phyloP scores from a whole-genome alignment of 2,329 filamentous ascomycete genomes.

The Didymella segeticola region DNA sequence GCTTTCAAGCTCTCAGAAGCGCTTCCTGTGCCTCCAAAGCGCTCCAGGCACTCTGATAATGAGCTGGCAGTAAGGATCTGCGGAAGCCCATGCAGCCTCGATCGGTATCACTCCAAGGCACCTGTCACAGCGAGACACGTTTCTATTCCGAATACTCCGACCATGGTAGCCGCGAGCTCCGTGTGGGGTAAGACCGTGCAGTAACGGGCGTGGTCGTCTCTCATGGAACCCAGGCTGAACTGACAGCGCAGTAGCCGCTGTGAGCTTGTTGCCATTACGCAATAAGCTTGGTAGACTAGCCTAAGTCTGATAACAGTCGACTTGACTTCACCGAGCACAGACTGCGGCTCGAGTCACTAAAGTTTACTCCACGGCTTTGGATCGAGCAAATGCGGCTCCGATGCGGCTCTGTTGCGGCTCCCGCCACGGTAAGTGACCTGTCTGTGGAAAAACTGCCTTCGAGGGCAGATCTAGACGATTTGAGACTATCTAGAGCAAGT shows the following conservation, averaged over 20 bases:
- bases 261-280: constrained; percentile 2
- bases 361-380: neutral
- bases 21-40: neutral
- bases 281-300: neutral
- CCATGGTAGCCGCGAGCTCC: neutral
- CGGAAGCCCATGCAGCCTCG: neutral
- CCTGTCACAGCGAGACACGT: constrained; percentile 5
- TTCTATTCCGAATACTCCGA: constrained; percentile 5
- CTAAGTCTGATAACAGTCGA: neutral
- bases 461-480: neutral
- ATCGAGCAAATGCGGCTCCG: neutral
- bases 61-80: neutral
- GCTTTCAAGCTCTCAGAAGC: neutral
- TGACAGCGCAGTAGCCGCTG: constrained; percentile 1
- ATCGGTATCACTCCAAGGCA: neutral
- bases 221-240: neutral
- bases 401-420: constrained; percentile 6
- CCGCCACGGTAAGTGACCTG: neutral
- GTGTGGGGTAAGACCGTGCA: constrained; percentile 10
- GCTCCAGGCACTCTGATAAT: neutral
- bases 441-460: neutral
- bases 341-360: neutral
- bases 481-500: constrained; percentile 10
- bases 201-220: constrained; percentile 6
- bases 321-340: neutral